Evolutionary conservation across 805 yeast species (phyloP).

Genomic region (Pichia rugopelliculosa): DNA sequence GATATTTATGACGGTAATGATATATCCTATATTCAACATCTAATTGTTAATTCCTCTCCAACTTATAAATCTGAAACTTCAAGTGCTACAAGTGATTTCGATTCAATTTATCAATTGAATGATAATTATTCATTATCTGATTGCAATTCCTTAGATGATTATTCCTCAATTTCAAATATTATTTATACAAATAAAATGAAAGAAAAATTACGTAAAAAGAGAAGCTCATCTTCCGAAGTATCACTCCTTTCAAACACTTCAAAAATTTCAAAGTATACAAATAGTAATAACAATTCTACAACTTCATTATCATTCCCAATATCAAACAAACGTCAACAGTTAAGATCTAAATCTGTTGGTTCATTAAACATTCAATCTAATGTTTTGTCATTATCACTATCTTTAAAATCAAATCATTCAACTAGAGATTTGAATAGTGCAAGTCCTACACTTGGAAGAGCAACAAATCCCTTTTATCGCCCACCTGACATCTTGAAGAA

Average conservation of each 20-base stretch:
- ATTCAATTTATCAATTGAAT: constrained; percentile 2
- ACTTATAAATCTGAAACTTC: neutral
- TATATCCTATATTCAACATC: neutral
- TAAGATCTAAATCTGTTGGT: constrained; percentile 13
- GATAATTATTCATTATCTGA: neutral
- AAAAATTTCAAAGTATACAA: neutral
- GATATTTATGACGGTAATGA: no score
- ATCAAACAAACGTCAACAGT: neutral
- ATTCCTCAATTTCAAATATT: constrained; percentile 9
- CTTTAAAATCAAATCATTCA: neutral
- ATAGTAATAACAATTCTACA: neutral
- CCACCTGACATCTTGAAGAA: constrained; percentile 23
- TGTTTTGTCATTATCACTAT: neutral
- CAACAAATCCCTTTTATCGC: constrained; percentile 21
- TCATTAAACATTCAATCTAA: neutral
- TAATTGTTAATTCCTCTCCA: neutral
- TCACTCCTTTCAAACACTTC: neutral
- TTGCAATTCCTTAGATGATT: constrained; percentile 5
- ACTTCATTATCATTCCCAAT: neutral
- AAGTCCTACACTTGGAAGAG: constrained; percentile 7
- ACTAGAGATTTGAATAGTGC: neutral
- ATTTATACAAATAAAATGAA: constrained; percentile 9
- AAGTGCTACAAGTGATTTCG: neutral
- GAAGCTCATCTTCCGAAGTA: neutral
- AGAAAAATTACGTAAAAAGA: constrained; percentile 9